phyloP scores from a whole-genome alignment of 192 early-diverging fungal genomes.

The Coemansia javaensis region DNA sequence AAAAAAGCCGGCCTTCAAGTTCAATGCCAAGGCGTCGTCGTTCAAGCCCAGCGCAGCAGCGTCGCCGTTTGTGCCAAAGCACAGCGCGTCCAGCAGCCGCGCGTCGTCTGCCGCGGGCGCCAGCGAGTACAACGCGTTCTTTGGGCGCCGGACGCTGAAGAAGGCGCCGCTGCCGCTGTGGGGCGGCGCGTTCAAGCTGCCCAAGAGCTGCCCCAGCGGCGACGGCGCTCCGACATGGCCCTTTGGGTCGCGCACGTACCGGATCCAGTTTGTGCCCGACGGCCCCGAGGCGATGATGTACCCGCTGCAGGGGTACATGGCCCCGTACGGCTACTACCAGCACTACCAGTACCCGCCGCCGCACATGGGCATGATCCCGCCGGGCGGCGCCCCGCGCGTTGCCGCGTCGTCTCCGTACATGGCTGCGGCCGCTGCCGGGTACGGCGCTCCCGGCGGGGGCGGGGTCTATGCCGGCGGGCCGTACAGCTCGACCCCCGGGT shows the following conservation, averaged over 20 bases:
- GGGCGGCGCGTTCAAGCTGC: constrained; percentile 34
- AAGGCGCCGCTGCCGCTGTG: constrained; percentile 24
- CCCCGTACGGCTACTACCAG: constrained; percentile 40
- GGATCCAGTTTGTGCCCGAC: constrained; percentile 40
- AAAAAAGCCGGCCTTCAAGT: constrained; percentile 52
- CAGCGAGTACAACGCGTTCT: constrained; percentile 41
- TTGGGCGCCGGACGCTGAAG: constrained; percentile 40
- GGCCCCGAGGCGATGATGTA: constrained; percentile 41
- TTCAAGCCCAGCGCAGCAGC: constrained; percentile 75
- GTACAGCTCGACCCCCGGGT: constrained; percentile 24
- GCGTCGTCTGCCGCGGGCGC: constrained; percentile 27
- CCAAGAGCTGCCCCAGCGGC: not conserved
- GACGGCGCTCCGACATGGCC: constrained; percentile 42
- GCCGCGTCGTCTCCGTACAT: constrained; percentile 19
- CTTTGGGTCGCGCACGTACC: constrained; percentile 42
- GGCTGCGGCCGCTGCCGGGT: constrained; percentile 5
- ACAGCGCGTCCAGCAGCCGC: constrained; percentile 34
- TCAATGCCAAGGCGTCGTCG: constrained; percentile 68
- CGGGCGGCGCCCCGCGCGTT: constrained; percentile 18
- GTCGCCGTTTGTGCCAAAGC: constrained; percentile 63
- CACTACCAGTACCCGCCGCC: constrained; percentile 40
- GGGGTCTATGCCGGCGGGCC: constrained; percentile 16
- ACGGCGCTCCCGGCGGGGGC: constrained; percentile 2
- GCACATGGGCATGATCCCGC: constrained; percentile 32
- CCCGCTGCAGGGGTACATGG: constrained; percentile 36